Evolutionary conservation across 768 basidiomycete species (phyloP), one percentile per base, ranked within the genome.

Genomic region (Rhizopogon rudus): DNA sequence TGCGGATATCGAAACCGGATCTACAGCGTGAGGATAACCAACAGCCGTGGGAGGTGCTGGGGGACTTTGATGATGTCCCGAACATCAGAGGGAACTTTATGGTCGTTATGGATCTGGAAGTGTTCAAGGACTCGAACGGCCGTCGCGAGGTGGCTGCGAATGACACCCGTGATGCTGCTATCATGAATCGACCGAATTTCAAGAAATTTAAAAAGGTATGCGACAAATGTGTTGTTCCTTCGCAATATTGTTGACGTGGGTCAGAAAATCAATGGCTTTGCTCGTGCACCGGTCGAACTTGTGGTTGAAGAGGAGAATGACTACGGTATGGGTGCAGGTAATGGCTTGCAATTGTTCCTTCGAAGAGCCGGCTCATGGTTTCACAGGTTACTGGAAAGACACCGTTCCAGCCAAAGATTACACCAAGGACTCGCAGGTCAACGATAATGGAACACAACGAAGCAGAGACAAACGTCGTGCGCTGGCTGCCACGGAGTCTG

Each of bases 191-290:
- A 45, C 79, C 80, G 0, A 82, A 92, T 63, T 90, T 83, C 69
- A 92, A 92, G 65, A 91, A 84, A 66, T 92, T 91, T 61, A 88
- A 81, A 60, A 83, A 82, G 79, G 86, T 84, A n/a, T 31, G 75
- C 59, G 3, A 51, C 25, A 35, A 5, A 12, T 37, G 22, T 25
- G 17, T 25, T 37, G 5, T 41, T 14, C 29, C 50, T 20, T 16
- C 35, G 13, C 20, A 22, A 25, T 16, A 5, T 49, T 37, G 20
- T 16, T 57, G 42, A 13, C 9, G 42, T 40, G 35, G 31, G 17
- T 14, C 53, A 77, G 75, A 75, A 67, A 61, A 58, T 58, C 6
- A 54, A 55, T 4, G 55, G 51, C 3, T 62, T 60, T 13, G 57
- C 65, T 12, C 65, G 67, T 37, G 63, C 70, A 17, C 75, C 71